Evolutionary conservation across 1,284 basidiomycete species (phyloP).

Genomic region (Austroboletus olivaceoglutinosus): DNA sequence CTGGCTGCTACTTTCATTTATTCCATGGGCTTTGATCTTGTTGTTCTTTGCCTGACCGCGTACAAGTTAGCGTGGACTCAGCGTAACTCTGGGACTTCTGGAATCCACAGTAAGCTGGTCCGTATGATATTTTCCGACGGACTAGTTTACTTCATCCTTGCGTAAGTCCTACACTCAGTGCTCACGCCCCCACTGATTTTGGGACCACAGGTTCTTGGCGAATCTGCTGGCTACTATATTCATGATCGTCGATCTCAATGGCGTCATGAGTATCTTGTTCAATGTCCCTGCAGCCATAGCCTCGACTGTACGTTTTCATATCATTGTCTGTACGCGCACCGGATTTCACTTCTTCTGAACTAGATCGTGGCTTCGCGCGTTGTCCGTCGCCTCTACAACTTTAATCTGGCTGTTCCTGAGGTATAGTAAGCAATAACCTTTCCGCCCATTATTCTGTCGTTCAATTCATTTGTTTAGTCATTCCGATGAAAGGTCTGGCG

Average conservation of each 20-base stretch:
- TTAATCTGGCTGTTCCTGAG: conserved; percentile 51
- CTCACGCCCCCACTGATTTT: neutral
- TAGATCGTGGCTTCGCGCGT: conserved; percentile 73
- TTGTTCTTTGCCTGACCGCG: conserved; percentile 42
- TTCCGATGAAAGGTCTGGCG: conserved; percentile 33
- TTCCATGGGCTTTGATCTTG: conserved; percentile 47
- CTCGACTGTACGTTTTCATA: conserved; percentile 38
- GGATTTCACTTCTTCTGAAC: conserved; percentile 4
- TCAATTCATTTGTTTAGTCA: conserved; percentile 22
- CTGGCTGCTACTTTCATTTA: conserved; percentile 46
- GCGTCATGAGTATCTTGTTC: conserved; percentile 36
- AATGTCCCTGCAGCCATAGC: conserved; percentile 39
- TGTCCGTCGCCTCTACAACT: conserved; percentile 63
- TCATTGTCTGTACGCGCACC: neutral
- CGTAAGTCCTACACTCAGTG: conserved; percentile 18
- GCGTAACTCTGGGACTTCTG: conserved; percentile 16
- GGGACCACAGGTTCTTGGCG: conserved; percentile 27
- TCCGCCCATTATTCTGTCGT: neutral
- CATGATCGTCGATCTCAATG: conserved; percentile 35
- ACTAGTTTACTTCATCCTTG: conserved; percentile 35
- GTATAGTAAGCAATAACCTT: conserved; percentile 47
- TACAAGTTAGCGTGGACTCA: conserved; percentile 34
- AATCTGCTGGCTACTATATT: conserved; percentile 36
- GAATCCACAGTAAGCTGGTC: conserved; percentile 24
- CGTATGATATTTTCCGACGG: conserved; percentile 36